phyloP scores from a whole-genome alignment of 768 basidiomycete species.

The Suillus luteus region DNA sequence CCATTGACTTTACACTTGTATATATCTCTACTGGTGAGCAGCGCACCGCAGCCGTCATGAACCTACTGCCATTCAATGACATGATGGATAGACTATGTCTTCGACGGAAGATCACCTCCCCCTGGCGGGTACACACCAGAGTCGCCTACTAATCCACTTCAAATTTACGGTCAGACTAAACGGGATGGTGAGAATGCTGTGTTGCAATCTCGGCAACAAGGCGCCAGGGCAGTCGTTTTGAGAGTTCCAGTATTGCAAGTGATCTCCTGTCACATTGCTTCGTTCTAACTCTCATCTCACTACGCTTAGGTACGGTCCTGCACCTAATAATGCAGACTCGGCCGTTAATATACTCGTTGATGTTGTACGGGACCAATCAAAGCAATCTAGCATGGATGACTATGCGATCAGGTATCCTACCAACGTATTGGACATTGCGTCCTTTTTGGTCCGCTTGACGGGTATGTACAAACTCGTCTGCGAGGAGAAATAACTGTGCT shows the following conservation, averaged over 20 bases:
- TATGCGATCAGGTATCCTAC: constrained; percentile 93
- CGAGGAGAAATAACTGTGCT: neutral
- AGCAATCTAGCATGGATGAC: constrained; percentile 94
- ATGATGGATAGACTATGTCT: constrained; percentile 78
- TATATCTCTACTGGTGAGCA: constrained; percentile 88
- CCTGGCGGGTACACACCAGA: constrained; percentile 59
- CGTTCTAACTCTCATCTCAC: constrained; percentile 8
- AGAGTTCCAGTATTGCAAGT: constrained; percentile 87
- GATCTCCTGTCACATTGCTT: constrained; percentile 1
- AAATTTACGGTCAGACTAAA: constrained; percentile 87
- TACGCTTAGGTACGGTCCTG: constrained; percentile 75
- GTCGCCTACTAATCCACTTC: constrained; percentile 77
- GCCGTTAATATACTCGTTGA: constrained; percentile 90
- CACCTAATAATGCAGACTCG: constrained; percentile 80
- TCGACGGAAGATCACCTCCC: constrained; percentile 90
- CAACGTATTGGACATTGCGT: constrained; percentile 83
- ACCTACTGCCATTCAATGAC: constrained; percentile 10
- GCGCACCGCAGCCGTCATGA: constrained; percentile 13
- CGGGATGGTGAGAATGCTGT: constrained; percentile 84
- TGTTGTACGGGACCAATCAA: constrained; percentile 83
- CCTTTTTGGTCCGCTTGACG: constrained; percentile 76
- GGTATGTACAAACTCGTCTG: constrained; percentile 43
- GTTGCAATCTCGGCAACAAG: constrained; percentile 47
- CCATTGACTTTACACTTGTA: constrained; percentile 68
- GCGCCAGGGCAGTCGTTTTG: constrained; percentile 66